Conservation (phyloP, 352 stramenopile species). For the Phytophthora cactorum region DNA sequence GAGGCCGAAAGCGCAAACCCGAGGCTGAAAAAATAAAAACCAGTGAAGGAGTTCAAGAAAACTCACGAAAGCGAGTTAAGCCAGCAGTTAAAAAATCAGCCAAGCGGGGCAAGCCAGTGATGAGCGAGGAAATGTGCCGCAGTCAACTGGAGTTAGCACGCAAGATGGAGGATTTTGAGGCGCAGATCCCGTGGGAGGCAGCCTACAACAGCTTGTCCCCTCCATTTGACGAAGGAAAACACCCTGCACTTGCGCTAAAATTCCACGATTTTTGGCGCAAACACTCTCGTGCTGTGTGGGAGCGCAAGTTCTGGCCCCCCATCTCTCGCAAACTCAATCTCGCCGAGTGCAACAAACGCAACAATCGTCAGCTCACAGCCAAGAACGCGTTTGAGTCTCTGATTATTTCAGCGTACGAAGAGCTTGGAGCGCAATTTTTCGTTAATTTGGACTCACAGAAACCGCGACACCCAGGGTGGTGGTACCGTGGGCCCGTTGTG, state of each 20-base stretch:
- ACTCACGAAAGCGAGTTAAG: slow-evolving; percentile 20
- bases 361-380: slow-evolving; percentile 43
- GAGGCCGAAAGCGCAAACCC: slow-evolving; percentile 11
- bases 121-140: slow-evolving; percentile 23
- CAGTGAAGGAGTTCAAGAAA: not conserved
- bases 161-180: slow-evolving; percentile 36
- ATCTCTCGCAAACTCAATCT: slow-evolving; percentile 23
- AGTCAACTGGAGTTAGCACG: slow-evolving; percentile 23
- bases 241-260: slow-evolving; percentile 28
- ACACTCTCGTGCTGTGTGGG: slow-evolving; percentile 50
- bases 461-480: slow-evolving; percentile 55
- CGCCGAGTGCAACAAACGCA: slow-evolving; percentile 24
- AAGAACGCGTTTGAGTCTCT: slow-evolving; percentile 44
- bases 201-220: slow-evolving; percentile 40
- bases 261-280: slow-evolving; percentile 47
- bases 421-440: slow-evolving; percentile 51
- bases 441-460: slow-evolving; percentile 45
- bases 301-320: slow-evolving; percentile 61
- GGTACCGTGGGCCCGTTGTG: slow-evolving; percentile 50
- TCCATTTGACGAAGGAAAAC: slow-evolving; percentile 42
- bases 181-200: slow-evolving; percentile 40
- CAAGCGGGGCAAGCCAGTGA: slow-evolving; percentile 25
- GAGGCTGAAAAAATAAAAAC: not conserved
- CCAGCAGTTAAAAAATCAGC: not conserved
- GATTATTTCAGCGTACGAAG: slow-evolving; percentile 33